These are phyloP conservation scores for Mortierella polycephala DNA, from an alignment of 371 early-diverging fungal genomes.

Conservation along the genomic window DNA sequence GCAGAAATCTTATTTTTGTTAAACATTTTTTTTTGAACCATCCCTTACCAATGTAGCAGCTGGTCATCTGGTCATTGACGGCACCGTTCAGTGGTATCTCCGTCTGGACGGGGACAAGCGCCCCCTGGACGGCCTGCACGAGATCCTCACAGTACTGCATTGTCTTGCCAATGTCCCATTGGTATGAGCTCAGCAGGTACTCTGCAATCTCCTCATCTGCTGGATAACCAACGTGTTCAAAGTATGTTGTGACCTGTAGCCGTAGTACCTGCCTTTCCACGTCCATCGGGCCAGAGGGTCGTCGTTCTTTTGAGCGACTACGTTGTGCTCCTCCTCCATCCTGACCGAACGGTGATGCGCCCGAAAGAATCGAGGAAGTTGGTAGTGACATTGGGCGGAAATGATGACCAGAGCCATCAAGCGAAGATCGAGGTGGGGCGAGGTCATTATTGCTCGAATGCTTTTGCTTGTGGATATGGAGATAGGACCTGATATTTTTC, in stretches of 20 bases:
- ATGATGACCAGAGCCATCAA: conserved; percentile 18
- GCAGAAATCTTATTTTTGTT: conserved; percentile 22
- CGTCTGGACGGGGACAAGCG: conserved; percentile 49
- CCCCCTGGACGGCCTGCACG: conserved; percentile 57
- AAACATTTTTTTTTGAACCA: conserved; percentile 7
- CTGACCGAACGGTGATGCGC: not conserved
- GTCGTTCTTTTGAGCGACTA: conserved; percentile 13
- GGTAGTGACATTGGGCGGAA: conserved; percentile 21
- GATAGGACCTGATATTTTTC: conserved; percentile 46
- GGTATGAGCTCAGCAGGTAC: conserved; percentile 42
- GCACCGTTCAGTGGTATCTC: conserved; percentile 55
- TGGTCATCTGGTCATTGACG: conserved; percentile 66
- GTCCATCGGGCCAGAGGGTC: conserved; percentile 21
- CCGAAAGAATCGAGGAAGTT: conserved; percentile 36
- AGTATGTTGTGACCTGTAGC: conserved; percentile 49
- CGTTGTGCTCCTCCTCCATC: not conserved
- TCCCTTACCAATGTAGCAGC: conserved; percentile 67
- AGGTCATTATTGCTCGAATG: conserved; percentile 13
- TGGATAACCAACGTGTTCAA: conserved; percentile 51
- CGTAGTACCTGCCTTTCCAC: conserved; percentile 48
- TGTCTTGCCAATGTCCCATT: conserved; percentile 53
- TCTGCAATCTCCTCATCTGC: conserved; percentile 53
- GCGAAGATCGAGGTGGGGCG: conserved; percentile 30
- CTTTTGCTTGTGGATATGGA: conserved; percentile 44
- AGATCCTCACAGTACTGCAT: conserved; percentile 54